Evolutionary conservation across 2,329 filamentous ascomycete genomes (phyloP).

Genomic region (Triangularia verruculosa): DNA sequence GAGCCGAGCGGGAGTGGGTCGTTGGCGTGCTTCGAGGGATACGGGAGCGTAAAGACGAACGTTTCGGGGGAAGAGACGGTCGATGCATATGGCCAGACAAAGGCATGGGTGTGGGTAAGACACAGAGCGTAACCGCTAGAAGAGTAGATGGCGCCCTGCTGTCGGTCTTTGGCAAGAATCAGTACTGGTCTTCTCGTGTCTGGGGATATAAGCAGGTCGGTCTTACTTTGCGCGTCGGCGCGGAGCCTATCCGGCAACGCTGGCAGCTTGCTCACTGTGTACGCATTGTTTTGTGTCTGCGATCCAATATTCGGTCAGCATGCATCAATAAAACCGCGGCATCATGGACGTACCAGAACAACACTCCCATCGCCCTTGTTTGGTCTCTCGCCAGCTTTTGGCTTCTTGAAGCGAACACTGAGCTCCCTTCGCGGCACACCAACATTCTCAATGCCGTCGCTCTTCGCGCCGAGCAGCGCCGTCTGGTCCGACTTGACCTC

Average conservation of each 20-base stretch:
- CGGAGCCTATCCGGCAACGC: slow-evolving; percentile 76
- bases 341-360: slow-evolving; percentile 52
- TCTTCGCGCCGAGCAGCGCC: slow-evolving; percentile 43
- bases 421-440: slow-evolving; percentile 45
- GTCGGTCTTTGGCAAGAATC: slow-evolving; percentile 48
- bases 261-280: slow-evolving; percentile 79
- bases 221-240: slow-evolving; percentile 62
- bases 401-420: slow-evolving; percentile 60
- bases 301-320: slow-evolving; percentile 14
- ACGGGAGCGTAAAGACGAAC: slow-evolving; percentile 75
- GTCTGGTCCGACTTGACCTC: slow-evolving; percentile 55
- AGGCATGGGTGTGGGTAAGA: slow-evolving; percentile 75
- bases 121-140: slow-evolving; percentile 72
- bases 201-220: not conserved
- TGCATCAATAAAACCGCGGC: not conserved
- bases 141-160: slow-evolving; percentile 64
- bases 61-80: slow-evolving; percentile 68
- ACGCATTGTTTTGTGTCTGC: slow-evolving; percentile 80
- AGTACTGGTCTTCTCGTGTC: slow-evolving; percentile 19
- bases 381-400: slow-evolving; percentile 59
- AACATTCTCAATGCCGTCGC: slow-evolving; percentile 46
- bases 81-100: slow-evolving; percentile 87
- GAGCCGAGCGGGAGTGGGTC: slow-evolving; percentile 79
- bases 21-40: slow-evolving; percentile 61
- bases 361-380: slow-evolving; percentile 66